A percentile compares a stretch with the other conserved stretches of the same genome.
Evolutionary conservation across 179 eudicot genomes (phyloP).

Genomic region (Beta corolliflora): DNA sequence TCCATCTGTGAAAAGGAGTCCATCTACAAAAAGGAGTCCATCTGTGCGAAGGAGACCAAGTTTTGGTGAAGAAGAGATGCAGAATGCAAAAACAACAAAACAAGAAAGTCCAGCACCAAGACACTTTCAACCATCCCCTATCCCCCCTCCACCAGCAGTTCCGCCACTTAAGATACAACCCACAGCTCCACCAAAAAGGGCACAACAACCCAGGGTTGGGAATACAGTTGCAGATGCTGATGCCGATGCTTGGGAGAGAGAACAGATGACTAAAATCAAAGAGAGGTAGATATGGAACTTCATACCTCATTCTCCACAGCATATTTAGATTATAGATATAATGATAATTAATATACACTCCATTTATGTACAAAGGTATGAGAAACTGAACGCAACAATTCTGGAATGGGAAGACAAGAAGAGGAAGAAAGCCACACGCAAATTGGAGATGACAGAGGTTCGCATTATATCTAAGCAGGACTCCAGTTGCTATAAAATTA

Average conservation of each 20-base stretch:
- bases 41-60: conserved; percentile 12
- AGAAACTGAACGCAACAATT: conserved; percentile 56
- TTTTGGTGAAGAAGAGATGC: conserved; percentile 23
- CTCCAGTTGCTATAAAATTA: conserved; percentile 23
- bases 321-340: background rate
- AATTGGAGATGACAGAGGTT: conserved; percentile 63
- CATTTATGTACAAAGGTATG: conserved; percentile 53
- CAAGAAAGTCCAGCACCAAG: conserved; percentile 32
- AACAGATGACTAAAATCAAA: conserved; percentile 60
- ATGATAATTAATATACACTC: background rate
- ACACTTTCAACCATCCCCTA: conserved; percentile 32
- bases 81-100: conserved; percentile 23
- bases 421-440: conserved; percentile 66
- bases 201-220: conserved; percentile 18
- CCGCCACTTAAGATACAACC: conserved; percentile 41
- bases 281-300: conserved; percentile 38
- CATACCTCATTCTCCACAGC: background rate
- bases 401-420: conserved; percentile 79
- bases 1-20: conserved; percentile 13
- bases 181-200: conserved; percentile 27
- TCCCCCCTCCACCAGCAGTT: conserved; percentile 33
- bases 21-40: too few relatives aligned
- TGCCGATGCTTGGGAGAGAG: conserved; percentile 79
- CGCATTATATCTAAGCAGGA: conserved; percentile 21
- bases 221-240: conserved; percentile 63